Evolutionary conservation across 768 basidiomycete genomes (phyloP).

Genomic region (Boletus pseudo-olivaceus): DNA sequence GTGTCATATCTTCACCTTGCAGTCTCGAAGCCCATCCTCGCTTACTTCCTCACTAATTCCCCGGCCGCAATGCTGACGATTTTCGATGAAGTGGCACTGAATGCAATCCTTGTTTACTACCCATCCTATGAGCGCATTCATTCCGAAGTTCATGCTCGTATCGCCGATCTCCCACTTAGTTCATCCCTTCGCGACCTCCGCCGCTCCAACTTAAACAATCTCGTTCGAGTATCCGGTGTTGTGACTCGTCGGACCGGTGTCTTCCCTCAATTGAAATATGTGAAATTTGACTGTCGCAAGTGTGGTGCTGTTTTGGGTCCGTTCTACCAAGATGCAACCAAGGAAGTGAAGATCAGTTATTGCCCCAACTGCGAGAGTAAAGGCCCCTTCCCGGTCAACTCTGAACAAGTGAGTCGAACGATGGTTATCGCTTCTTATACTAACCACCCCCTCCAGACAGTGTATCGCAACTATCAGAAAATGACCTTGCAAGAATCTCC

Average conservation of each 20-base stretch:
- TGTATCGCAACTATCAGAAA: conserved; percentile 98
- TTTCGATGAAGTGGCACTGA: conserved; percentile 93
- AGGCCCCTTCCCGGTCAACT: conserved; percentile 95
- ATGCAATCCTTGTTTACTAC: conserved; percentile 92
- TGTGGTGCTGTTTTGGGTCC: conserved; percentile 94
- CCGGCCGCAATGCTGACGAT: conserved; percentile 90
- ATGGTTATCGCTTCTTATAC: not conserved
- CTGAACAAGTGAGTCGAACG: conserved; percentile 69
- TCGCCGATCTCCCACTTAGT: conserved; percentile 87
- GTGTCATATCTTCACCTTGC: conserved; percentile 96
- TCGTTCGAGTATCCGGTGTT: conserved; percentile 93
- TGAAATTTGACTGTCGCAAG: conserved; percentile 97
- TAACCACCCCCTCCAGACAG: conserved; percentile 55
- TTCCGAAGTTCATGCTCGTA: conserved; percentile 95
- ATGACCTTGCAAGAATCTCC: conserved; percentile 99
- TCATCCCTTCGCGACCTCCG: conserved; percentile 92
- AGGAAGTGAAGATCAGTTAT: conserved; percentile 91
- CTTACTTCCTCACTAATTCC: conserved; percentile 96
- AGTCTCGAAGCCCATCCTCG: conserved; percentile 87
- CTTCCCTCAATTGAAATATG: conserved; percentile 99
- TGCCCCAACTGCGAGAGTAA: conserved; percentile 93
- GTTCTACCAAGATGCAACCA: conserved; percentile 95
- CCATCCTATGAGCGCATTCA: conserved; percentile 96
- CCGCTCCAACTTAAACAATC: conserved; percentile 87
- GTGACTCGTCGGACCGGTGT: conserved; percentile 95